These are phyloP conservation scores for Ricinus communis DNA, from an alignment of 345 rosid species.

Conservation along the genomic window DNA sequence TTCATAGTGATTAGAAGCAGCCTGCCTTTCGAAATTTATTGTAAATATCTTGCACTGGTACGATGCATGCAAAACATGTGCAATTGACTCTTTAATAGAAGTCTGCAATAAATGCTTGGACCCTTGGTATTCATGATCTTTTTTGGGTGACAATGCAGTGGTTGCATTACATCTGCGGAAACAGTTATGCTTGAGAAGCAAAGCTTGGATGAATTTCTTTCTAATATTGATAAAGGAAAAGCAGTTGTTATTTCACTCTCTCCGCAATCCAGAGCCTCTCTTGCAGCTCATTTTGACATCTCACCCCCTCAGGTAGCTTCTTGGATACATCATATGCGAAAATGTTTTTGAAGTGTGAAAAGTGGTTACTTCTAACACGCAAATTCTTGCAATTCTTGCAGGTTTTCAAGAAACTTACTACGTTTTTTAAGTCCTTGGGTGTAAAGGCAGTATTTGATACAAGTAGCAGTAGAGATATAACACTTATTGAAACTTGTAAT, in stretches of 20 bases:
- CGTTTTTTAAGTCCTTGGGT: constrained; percentile 78
- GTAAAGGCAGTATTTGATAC: constrained; percentile 87
- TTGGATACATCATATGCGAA: neutral
- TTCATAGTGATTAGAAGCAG: neutral
- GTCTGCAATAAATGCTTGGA: neutral
- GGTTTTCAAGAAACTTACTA: constrained; percentile 78
- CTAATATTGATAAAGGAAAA: constrained; percentile 58
- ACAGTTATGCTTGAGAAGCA: constrained; percentile 98
- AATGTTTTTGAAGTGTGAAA: neutral
- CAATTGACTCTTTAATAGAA: neutral
- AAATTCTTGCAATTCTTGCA: constrained; percentile 28
- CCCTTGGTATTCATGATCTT: neutral
- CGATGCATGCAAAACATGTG: neutral
- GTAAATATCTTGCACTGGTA: neutral
- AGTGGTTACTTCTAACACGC: neutral
- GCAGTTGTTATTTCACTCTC: constrained; percentile 70
- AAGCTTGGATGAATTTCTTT: constrained; percentile 82
- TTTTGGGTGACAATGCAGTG: constrained; percentile 44
- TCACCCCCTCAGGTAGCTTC: constrained; percentile 61
- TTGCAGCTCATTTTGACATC: constrained; percentile 69
- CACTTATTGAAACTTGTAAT: constrained; percentile 80
- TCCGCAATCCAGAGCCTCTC: constrained; percentile 86
- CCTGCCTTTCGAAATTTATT: neutral
- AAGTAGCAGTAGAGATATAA: constrained; percentile 73
- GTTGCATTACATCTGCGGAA: constrained; percentile 94